Percentiles rank a stretch among this genome's conserved stretches.
Conservation (phyloP, 805 yeast species). For the Saccharomyces kudriavzevii region DNA sequence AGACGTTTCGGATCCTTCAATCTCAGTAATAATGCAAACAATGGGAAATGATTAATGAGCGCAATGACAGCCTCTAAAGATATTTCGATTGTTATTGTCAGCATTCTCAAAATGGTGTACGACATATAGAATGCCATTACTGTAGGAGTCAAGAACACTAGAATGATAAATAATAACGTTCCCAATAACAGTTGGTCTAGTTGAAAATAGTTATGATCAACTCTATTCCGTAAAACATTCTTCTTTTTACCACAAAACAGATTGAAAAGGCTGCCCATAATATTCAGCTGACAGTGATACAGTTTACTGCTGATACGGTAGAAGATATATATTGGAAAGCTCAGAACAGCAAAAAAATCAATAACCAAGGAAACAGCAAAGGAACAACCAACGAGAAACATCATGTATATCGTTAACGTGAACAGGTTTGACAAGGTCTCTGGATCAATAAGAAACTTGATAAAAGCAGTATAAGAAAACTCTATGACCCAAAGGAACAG, state of each 20-base stretch:
- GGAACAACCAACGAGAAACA: slow-evolving; percentile 55
- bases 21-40: slow-evolving; percentile 72
- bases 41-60: slow-evolving; percentile 72
- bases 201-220: slow-evolving; percentile 77
- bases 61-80: slow-evolving; percentile 53
- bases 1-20: slow-evolving; percentile 67
- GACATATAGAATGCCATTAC: slow-evolving; percentile 73
- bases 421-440: slow-evolving; percentile 26
- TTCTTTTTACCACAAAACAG: slow-evolving; percentile 84
- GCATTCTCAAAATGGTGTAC: slow-evolving; percentile 54
- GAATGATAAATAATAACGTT: slow-evolving; percentile 74
- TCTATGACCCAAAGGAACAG: slow-evolving; percentile 76
- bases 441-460: slow-evolving; percentile 16
- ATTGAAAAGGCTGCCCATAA: slow-evolving; percentile 66
- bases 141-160: slow-evolving; percentile 77
- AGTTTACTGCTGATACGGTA: slow-evolving; percentile 72
- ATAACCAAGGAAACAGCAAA: slow-evolving; percentile 56
- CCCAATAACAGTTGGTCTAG: slow-evolving; percentile 84
- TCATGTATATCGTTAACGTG: slow-evolving; percentile 31
- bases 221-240: slow-evolving; percentile 74
- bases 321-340: slow-evolving; percentile 69
- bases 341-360: slow-evolving; percentile 55
- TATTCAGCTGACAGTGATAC: slow-evolving; percentile 64
- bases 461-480: slow-evolving; percentile 42
- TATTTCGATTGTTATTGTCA: slow-evolving; percentile 42